Conservation (phyloP, 371 early-diverging fungal genomes). For the Mucor velutinosus region DNA sequence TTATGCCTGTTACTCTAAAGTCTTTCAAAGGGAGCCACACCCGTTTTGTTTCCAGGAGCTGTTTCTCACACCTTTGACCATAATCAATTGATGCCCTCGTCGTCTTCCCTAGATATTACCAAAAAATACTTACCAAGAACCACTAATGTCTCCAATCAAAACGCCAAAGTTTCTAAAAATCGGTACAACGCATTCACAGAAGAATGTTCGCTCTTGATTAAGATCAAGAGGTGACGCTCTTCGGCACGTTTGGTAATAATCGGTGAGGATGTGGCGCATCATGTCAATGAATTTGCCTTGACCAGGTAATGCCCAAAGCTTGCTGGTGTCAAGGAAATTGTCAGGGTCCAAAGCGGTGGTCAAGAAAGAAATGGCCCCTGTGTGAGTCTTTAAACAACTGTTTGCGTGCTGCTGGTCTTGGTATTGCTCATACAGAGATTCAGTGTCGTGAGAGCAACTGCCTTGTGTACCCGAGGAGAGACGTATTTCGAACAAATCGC, state of each 20-base stretch:
- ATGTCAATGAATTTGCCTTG: slow-evolving; percentile 17
- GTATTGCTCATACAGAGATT: too few species aligned
- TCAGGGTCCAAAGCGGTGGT: too few species aligned
- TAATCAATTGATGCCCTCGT: too few species aligned
- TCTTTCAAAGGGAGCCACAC: slow-evolving; percentile 8
- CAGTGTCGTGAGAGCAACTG: too few species aligned
- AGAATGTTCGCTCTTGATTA: slow-evolving; percentile 9
- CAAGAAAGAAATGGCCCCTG: too few species aligned
- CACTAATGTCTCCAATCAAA: slow-evolving; percentile 7
- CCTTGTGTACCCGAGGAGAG: too few species aligned
- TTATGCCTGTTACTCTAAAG: slow-evolving; percentile 9
- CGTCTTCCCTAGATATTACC: too few species aligned
- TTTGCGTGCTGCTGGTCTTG: too few species aligned
- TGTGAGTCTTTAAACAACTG: too few species aligned
- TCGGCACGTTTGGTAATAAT: slow-evolving; percentile 12
- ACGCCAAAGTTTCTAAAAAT: slow-evolving; percentile 9
- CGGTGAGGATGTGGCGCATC: slow-evolving; percentile 13
- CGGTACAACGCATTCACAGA: slow-evolving; percentile 4
- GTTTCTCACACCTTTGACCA: slow-evolving; percentile 7
- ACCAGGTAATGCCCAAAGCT: neutral
- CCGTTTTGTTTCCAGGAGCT: slow-evolving; percentile 1
- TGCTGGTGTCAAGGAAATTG: too few species aligned
- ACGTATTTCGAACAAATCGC: too few species aligned
- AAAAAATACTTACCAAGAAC: slow-evolving; percentile 5
- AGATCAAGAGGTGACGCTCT: slow-evolving; percentile 7